These are phyloP conservation scores for Plectosphaerella sp. DNA, from an alignment of 2,329 filamentous ascomycete genomes.

Conservation along the genomic window DNA sequence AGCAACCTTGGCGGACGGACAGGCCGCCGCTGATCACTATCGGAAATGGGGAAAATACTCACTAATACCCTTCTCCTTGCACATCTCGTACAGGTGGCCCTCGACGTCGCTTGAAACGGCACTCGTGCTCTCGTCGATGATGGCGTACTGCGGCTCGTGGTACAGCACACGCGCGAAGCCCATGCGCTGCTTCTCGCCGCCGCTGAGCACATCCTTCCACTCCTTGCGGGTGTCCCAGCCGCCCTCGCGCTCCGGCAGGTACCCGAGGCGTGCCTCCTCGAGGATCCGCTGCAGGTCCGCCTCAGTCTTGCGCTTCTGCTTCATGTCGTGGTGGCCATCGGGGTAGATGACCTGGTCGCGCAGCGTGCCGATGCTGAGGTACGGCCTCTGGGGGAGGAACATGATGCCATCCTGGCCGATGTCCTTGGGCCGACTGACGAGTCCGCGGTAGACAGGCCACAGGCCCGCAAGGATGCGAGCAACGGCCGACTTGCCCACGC, in stretches of 20 bases:
- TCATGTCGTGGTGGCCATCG: conserved; percentile 92
- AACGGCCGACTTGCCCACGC: conserved; percentile 88
- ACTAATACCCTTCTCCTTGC: conserved; percentile 92
- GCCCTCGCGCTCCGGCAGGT: conserved; percentile 86
- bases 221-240: conserved; percentile 96
- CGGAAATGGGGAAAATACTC: conserved; percentile 33
- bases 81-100: conserved; percentile 85
- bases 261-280: conserved; percentile 80
- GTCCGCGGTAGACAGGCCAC: conserved; percentile 92
- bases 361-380: conserved; percentile 85
- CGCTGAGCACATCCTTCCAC: conserved; percentile 97
- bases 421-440: conserved; percentile 80
- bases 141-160: conserved; percentile 90
- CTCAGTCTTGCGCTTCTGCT: conserved; percentile 71
- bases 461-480: conserved; percentile 83
- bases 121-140: conserved; percentile 93
- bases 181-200: conserved; percentile 96
- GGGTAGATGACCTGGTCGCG: conserved; percentile 98
- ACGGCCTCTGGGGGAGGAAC: conserved; percentile 93
- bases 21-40: no score
- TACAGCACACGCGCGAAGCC: conserved; percentile 87
- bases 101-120: conserved; percentile 94
- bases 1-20: no score
- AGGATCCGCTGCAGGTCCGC: conserved; percentile 72
- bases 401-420: conserved; percentile 89